phyloP scores from a whole-genome alignment of 176 grass and related monocot genomes.

The Elymus sibiricus region DNA sequence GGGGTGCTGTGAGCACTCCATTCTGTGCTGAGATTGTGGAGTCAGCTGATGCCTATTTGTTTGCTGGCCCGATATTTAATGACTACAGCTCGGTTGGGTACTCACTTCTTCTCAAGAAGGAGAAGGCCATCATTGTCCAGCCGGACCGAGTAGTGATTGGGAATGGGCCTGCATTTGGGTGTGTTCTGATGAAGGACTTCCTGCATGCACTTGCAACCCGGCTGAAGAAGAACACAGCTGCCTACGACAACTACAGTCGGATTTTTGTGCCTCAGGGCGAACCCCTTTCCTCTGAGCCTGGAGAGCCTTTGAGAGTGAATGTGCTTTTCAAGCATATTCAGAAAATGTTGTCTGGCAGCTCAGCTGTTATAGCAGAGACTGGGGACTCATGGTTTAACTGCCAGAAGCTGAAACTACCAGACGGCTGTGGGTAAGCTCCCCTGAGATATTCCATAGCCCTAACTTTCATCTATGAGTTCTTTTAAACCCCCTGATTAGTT shows the following conservation, averaged over 20 bases:
- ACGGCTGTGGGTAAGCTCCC: slow-evolving; percentile 54
- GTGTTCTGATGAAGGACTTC: slow-evolving; percentile 54
- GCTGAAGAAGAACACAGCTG: slow-evolving; percentile 49
- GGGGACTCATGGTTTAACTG: slow-evolving; percentile 70
- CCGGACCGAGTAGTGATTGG: slow-evolving; percentile 45
- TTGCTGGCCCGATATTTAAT: slow-evolving; percentile 62
- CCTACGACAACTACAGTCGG: slow-evolving; percentile 42
- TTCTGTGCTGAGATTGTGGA: slow-evolving; percentile 59
- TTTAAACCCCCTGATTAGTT: neutral
- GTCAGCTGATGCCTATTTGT: slow-evolving; percentile 63
- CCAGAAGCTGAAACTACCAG: slow-evolving; percentile 53
- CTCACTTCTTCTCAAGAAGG: slow-evolving; percentile 53
- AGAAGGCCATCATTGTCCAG: slow-evolving; percentile 57
- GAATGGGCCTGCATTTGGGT: slow-evolving; percentile 59
- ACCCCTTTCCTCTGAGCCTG: slow-evolving; percentile 20
- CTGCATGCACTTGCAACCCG: slow-evolving; percentile 36
- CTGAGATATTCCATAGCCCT: neutral
- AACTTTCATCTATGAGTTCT: neutral
- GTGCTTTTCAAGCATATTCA: slow-evolving; percentile 54
- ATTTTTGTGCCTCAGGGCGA: slow-evolving; percentile 50
- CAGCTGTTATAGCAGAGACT: slow-evolving; percentile 50
- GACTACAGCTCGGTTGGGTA: slow-evolving; percentile 72
- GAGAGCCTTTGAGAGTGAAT: slow-evolving; percentile 56
- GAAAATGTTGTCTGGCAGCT: slow-evolving; percentile 31
- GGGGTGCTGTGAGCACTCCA: slow-evolving; percentile 58